Evolutionary conservation across 2,329 filamentous ascomycete genomes (phyloP).

Genomic region (Chaetomiaceae sp.): DNA sequence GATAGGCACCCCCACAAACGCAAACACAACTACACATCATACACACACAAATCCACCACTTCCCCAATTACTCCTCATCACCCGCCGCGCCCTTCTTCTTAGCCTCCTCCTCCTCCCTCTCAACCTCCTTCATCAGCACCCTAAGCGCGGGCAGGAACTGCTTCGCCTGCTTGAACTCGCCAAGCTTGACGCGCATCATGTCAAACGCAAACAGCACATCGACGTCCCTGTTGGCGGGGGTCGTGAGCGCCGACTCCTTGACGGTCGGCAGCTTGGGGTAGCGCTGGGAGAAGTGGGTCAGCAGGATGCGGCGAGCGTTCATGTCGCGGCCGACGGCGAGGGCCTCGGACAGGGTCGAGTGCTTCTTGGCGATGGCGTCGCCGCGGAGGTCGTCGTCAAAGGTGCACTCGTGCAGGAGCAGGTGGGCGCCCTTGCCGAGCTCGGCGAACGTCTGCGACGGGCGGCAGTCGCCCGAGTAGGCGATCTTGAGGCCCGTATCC

Average conservation of each 20-base stretch:
- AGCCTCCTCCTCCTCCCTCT: slow-evolving; percentile 24
- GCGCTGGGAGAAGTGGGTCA: slow-evolving; percentile 94
- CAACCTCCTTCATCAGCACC: slow-evolving; percentile 47
- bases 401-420: slow-evolving; percentile 92
- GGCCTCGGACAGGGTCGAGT: slow-evolving; percentile 84
- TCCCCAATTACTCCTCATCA: too few species aligned
- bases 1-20: too few species aligned
- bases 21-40: too few species aligned
- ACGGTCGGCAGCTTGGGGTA: slow-evolving; percentile 68
- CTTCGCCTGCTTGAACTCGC: slow-evolving; percentile 64
- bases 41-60: too few species aligned
- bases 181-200: slow-evolving; percentile 68
- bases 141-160: slow-evolving; percentile 56
- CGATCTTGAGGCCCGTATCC: slow-evolving; percentile 69
- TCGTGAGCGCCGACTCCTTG: slow-evolving; percentile 19
- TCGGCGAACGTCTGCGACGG: slow-evolving; percentile 65
- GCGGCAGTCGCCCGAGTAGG: slow-evolving; percentile 91
- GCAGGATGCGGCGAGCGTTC: slow-evolving; percentile 71
- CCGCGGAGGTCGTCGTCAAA: slow-evolving; percentile 79
- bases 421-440: slow-evolving; percentile 69
- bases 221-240: slow-evolving; percentile 39
- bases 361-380: slow-evolving; percentile 83
- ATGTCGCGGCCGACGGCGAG: slow-evolving; percentile 71
- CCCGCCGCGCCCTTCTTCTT: not conserved
- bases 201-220: slow-evolving; percentile 72